phyloP scores from a whole-genome alignment of 176 grass and related monocot genomes.

The Cenchrus fungigraminus region DNA sequence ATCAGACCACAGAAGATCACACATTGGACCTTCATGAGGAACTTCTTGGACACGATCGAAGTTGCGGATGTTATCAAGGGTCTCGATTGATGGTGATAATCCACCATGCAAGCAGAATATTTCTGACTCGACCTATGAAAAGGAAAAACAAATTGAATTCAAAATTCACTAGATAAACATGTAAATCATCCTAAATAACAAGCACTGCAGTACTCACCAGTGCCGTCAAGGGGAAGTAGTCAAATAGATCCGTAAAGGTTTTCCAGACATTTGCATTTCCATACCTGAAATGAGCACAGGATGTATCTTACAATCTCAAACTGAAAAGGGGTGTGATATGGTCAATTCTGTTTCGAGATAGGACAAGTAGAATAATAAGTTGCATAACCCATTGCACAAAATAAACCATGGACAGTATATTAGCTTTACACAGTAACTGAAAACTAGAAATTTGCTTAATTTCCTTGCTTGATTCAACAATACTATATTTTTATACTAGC shows the following conservation, averaged over 20 bases:
- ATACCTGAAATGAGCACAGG: conserved; percentile 61
- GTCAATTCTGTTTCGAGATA: background rate
- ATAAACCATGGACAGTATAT: background rate
- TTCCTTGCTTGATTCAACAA: background rate
- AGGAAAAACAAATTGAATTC: background rate
- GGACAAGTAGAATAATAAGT: background rate
- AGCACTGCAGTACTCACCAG: conserved; percentile 60
- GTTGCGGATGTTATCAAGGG: conserved; percentile 91
- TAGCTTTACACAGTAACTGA: background rate
- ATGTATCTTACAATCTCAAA: background rate
- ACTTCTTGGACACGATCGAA: conserved; percentile 95
- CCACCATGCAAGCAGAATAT: conserved; percentile 99
- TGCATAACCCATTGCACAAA: conserved; percentile 4
- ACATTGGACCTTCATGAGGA: conserved; percentile 99
- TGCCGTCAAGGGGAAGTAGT: conserved; percentile 96
- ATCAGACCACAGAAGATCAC: conserved; percentile 98
- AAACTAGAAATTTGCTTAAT: background rate
- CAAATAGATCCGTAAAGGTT: conserved; percentile 96
- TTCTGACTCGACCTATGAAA: conserved; percentile 86
- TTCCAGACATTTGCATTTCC: conserved; percentile 98
- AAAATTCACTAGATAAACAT: conserved; percentile 19
- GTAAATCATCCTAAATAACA: background rate
- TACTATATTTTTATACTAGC: background rate
- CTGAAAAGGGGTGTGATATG: background rate
- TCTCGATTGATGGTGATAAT: conserved; percentile 93